phyloP scores from a whole-genome alignment of 495 filamentous ascomycete genomes.

The Cudoniella acicularis region DNA sequence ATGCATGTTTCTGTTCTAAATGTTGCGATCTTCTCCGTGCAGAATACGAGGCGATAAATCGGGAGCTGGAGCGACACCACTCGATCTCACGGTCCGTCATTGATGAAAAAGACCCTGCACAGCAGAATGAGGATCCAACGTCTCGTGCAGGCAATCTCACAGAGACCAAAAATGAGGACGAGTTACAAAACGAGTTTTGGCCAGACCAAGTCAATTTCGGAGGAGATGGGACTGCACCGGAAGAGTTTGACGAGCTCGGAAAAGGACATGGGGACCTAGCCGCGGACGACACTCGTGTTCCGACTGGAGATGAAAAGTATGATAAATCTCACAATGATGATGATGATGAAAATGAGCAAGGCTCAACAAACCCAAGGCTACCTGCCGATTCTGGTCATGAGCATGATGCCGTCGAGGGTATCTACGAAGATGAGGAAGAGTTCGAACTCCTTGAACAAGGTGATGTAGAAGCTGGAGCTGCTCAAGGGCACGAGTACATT shows the following conservation, averaged over 20 bases:
- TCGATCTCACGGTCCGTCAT: too few relatives aligned
- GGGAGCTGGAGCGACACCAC: too few relatives aligned
- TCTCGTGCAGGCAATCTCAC: neutral
- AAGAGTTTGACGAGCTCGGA: neutral
- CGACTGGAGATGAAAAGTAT: neutral
- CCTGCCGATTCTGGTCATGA: too few relatives aligned
- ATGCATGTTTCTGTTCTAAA: constrained; percentile 24
- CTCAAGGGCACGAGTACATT: neutral
- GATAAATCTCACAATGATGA: neutral
- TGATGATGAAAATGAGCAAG: too few relatives aligned
- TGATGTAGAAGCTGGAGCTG: neutral
- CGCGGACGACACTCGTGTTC: neutral
- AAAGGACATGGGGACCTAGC: neutral
- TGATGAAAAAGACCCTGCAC: neutral
- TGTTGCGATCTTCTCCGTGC: constrained; percentile 15
- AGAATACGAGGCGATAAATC: constrained; percentile 17
- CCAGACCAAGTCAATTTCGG: neutral
- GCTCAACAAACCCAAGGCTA: too few relatives aligned
- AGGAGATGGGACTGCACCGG: neutral
- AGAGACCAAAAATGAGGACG: neutral
- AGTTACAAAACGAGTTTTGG: too few relatives aligned
- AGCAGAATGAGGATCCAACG: neutral
- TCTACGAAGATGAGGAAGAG: neutral
- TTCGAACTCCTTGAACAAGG: neutral
- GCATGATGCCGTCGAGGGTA: too few relatives aligned